Evolutionary conservation across 495 filamentous ascomycete genomes (phyloP), one percentile per base, ranked within the genome.

Genomic region (Aspergillus bertholletiae): DNA sequence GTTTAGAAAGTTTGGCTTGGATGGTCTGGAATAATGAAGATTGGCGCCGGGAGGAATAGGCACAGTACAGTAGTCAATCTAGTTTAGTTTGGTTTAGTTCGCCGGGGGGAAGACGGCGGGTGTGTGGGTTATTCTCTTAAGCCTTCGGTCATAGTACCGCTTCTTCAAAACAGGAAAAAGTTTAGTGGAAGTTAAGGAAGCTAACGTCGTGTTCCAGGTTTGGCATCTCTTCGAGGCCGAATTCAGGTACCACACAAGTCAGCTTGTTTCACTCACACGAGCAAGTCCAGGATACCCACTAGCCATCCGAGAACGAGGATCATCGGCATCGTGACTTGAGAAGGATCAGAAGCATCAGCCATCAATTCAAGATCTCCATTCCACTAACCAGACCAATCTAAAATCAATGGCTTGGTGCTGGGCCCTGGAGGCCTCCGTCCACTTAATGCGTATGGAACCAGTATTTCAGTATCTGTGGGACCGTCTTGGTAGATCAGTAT

Each of bases 21-120:
- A 51, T 53, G 57, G 53, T 49, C 45, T 60, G 57, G 53, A 60
- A 56, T 52, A 52, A 61, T 57, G 55, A 61, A 61, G 55, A 61
- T 61, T 61, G 59, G 59, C 59, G 58, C 54, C 58, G 54, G 58
- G 58, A 61, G 58, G 58, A 61, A 57, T 54, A 61, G 58, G 54
- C 58, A 61, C 51, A 24, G 32, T 53, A 60, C 44, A 54, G 53
- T 49, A 53, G 53, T 43, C 41, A 53, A n/a, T n/a, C 17, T 37
- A 37, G 34, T 37, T 37, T 32, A 32, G 30, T 32, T 56, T 44
- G 41, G 45, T n/a, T 54, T 47, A 47, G 45, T 47, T 22, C 30
- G 18, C 30, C 30, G 30, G 45, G 15, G 45, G 26, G 24, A 23
- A 47, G 30, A 20, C 7, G 45, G 34, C 34, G 9, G 11, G 34